A percentile compares a stretch with the other conserved stretches of the same genome.
phyloP scores from a whole-genome alignment of 129 eudicot genomes.

The Chrysanthemum seticuspe region DNA sequence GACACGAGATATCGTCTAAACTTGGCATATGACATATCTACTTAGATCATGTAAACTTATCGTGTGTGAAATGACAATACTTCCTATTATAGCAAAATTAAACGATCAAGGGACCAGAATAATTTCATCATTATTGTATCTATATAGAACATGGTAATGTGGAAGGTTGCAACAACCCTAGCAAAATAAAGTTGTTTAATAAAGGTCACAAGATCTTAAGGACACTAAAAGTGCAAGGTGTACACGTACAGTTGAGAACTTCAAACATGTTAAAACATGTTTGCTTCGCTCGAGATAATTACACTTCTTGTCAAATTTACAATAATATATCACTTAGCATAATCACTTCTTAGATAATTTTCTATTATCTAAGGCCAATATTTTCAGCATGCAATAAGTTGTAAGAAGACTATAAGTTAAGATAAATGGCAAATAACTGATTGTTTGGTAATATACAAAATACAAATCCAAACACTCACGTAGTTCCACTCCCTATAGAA shows the following conservation, averaged over 20 bases:
- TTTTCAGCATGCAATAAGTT: too few species aligned
- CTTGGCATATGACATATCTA: slow-evolving; percentile 16
- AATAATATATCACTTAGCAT: too few species aligned
- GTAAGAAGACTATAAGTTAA: too few species aligned
- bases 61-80: slow-evolving; percentile 11
- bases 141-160: background rate
- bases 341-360: too few species aligned
- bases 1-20: slow-evolving; percentile 17
- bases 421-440: too few species aligned
- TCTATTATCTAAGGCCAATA: too few species aligned
- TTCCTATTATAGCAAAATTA: background rate
- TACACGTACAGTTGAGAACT: too few species aligned
- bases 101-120: background rate
- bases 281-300: slow-evolving; percentile 10
- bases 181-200: slow-evolving; percentile 14
- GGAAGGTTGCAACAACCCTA: background rate
- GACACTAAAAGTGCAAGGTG: too few species aligned
- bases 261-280: slow-evolving; percentile 14
- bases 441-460: too few species aligned
- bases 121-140: background rate
- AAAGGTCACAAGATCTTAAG: background rate
- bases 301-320: background rate
- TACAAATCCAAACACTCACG: too few species aligned
- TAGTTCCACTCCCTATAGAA: too few species aligned
- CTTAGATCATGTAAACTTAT: slow-evolving; percentile 14